A percentile compares a stretch with the other conserved stretches of the same genome.
Conservation (phyloP, 805 yeast genomes). For the Myxozyma melibiosi region DNA sequence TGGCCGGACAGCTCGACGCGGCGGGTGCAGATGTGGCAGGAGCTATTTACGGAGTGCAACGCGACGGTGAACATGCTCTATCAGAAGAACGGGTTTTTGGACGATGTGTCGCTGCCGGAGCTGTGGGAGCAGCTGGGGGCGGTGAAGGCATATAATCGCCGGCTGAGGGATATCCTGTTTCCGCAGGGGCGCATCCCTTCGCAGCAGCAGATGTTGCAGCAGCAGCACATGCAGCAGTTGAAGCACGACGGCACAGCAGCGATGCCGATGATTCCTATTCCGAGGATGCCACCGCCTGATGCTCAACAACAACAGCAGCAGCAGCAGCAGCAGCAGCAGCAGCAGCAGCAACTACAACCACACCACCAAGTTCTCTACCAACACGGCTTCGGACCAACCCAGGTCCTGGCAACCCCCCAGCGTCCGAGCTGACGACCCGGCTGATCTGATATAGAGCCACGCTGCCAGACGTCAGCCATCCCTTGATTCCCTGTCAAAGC, state of each 20-base stretch:
- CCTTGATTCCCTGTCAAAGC: no score
- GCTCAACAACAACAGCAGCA: neutral
- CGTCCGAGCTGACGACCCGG: neutral
- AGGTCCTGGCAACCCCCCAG: conserved; percentile 3
- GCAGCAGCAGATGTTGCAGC: conserved; percentile 5
- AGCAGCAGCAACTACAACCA: neutral
- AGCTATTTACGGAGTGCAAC: conserved; percentile 20
- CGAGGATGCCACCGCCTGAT: conserved; percentile 8
- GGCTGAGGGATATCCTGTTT: conserved; percentile 17
- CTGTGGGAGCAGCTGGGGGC: conserved; percentile 27
- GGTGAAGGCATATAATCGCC: conserved; percentile 24
- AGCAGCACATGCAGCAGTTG: neutral
- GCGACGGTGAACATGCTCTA: conserved; percentile 16
- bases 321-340: neutral
- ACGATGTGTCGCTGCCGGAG: conserved; percentile 20
- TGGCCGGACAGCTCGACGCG: conserved; percentile 17
- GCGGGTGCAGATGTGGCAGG: conserved; percentile 25
- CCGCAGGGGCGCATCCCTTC: neutral
- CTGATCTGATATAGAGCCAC: no score
- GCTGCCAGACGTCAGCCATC: no score
- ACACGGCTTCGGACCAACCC: neutral
- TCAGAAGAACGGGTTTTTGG: conserved; percentile 16
- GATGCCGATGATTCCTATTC: neutral
- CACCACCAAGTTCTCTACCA: conserved; percentile 2
- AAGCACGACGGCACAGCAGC: neutral